Conservation (phyloP, 2,329 filamentous ascomycete genomes). For the Grosmannia serpens region DNA sequence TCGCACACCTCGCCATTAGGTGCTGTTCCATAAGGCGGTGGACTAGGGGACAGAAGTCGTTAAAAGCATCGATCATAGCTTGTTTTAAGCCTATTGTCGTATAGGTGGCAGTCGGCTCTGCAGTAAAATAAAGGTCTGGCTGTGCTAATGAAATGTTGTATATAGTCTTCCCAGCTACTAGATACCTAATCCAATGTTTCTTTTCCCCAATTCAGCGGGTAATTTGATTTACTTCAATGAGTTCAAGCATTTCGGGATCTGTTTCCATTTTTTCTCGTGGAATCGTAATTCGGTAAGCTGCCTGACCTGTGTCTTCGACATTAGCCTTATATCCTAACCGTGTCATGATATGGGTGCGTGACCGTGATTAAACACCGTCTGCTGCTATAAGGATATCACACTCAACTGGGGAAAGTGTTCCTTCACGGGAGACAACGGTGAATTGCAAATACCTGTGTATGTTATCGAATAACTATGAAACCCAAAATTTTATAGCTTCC, state of each 20-base stretch:
- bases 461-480: conserved; percentile 42
- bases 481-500: conserved; percentile 55
- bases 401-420: conserved; percentile 24
- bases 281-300: conserved; percentile 70
- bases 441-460: conserved; percentile 42
- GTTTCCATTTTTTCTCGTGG: conserved; percentile 52
- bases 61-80: conserved; percentile 47
- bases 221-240: conserved; percentile 56
- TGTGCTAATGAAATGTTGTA: conserved; percentile 55
- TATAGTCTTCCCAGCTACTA: conserved; percentile 53
- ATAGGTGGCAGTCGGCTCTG: conserved; percentile 46
- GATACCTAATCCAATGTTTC: conserved; percentile 68
- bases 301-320: conserved; percentile 60
- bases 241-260: conserved; percentile 53
- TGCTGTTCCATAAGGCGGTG: conserved; percentile 47
- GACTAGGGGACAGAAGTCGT: conserved; percentile 48
- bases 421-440: not conserved
- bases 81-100: conserved; percentile 50
- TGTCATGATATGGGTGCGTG: conserved; percentile 41
- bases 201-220: conserved; percentile 67
- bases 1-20: conserved; percentile 53
- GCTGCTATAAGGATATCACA: conserved; percentile 40
- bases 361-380: conserved; percentile 43
- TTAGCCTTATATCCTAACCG: conserved; percentile 37
- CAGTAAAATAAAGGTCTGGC: conserved; percentile 48